Conservation (phyloP, 2,329 filamentous ascomycete genomes). For the Venturiaceae sp. region DNA sequence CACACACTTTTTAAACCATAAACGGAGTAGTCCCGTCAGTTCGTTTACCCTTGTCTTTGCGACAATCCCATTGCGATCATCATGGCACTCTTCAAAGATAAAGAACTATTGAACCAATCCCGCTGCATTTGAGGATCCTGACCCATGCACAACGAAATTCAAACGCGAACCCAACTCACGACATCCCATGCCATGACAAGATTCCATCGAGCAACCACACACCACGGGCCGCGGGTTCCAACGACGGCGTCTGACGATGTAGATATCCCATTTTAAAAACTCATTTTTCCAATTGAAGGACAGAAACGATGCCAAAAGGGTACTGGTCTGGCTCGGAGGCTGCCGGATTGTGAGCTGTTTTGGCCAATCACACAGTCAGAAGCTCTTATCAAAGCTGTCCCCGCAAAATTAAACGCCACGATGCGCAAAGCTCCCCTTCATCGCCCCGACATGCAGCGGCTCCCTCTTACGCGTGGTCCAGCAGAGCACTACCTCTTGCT, state of each 20-base stretch:
- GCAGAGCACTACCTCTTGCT: background rate
- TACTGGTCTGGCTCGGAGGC: background rate
- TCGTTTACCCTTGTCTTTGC: too few relatives aligned
- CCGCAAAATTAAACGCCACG: background rate
- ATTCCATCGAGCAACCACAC: background rate
- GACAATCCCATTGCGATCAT: too few relatives aligned
- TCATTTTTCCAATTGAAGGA: background rate
- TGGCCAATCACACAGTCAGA: background rate
- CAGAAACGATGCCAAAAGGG: background rate
- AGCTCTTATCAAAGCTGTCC: background rate
- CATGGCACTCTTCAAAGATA: background rate
- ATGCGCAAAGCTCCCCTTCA: background rate
- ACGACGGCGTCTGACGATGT: background rate
- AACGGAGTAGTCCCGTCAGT: background rate
- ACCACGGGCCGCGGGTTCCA: background rate
- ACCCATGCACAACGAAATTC: background rate
- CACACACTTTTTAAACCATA: background rate
- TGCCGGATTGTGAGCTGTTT: too few relatives aligned
- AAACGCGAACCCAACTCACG: background rate
- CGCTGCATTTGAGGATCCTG: background rate
- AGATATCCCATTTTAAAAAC: background rate
- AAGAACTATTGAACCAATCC: background rate
- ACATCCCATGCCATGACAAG: background rate
- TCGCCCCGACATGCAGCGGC: too few relatives aligned
- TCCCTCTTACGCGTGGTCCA: too few relatives aligned